Percentiles rank a stretch among this genome's conserved stretches.
Evolutionary conservation across 371 early-diverging fungal genomes (phyloP).

Genomic region (Vairimorpha ceranae): DNA sequence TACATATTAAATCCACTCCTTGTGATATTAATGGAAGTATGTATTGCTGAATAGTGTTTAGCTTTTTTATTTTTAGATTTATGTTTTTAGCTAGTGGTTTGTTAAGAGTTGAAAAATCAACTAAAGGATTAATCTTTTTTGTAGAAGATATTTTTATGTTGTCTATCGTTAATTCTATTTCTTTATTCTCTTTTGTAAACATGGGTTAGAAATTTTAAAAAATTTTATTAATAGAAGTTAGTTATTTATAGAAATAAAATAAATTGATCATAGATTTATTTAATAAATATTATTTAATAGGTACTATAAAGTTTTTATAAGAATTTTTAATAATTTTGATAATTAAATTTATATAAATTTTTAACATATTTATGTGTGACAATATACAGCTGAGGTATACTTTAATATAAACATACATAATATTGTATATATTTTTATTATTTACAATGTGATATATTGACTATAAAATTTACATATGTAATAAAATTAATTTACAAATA

Average conservation of each 20-base stretch:
- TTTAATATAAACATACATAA: no score
- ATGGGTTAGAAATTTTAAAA: constrained; percentile 5
- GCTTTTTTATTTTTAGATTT: constrained; percentile 74
- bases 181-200: constrained; percentile 1
- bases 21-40: constrained; percentile 84
- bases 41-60: constrained; percentile 86
- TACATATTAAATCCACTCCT: constrained; percentile 89
- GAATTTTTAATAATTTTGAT: no score
- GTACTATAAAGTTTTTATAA: no score
- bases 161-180: background rate
- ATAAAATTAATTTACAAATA: background rate
- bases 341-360: no score
- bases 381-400: no score
- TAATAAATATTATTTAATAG: no score
- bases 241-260: no score
- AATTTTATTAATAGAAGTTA: no score
- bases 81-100: constrained; percentile 72
- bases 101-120: background rate
- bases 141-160: background rate
- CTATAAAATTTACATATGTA: background rate
- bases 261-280: no score
- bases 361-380: no score
- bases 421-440: no score
- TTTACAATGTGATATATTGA: no score
- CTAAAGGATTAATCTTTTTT: background rate